A percentile compares a stretch with the other conserved stretches of the same genome.
These are phyloP conservation scores for Claviceps spartinae DNA, from an alignment of 2,329 filamentous ascomycete species.

Conservation along the genomic window DNA sequence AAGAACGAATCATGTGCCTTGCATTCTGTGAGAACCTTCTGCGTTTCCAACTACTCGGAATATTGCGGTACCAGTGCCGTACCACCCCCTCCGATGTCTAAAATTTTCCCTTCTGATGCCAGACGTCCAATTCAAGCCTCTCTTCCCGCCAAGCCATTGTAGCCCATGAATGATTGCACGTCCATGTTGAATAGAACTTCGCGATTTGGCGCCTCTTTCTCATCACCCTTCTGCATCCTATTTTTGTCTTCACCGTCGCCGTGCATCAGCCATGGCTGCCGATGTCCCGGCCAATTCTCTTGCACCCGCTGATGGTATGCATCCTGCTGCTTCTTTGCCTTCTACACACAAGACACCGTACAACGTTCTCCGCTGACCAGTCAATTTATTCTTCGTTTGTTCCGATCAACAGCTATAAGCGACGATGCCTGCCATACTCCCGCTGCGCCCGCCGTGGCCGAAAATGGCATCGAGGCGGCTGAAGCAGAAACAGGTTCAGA, in stretches of 20 bases:
- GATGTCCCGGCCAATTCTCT: constrained; percentile 14
- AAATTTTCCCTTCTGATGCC: constrained; percentile 12
- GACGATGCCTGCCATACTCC: constrained; percentile 15
- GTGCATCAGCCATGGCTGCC: constrained; percentile 19
- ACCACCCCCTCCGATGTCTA: constrained; percentile 11
- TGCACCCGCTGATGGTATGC: constrained; percentile 12
- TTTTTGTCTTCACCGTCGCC: constrained; percentile 5
- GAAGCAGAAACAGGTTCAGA: constrained; percentile 21
- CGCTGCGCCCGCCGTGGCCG: constrained; percentile 14
- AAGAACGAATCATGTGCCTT: background rate
- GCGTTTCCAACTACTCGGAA: constrained; percentile 13
- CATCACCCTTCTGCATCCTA: constrained; percentile 10
- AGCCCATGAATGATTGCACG: constrained; percentile 10
- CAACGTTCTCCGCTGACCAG: background rate
- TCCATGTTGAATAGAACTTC: constrained; percentile 15
- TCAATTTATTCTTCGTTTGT: background rate
- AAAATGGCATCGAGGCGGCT: constrained; percentile 12
- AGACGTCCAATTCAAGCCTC: background rate
- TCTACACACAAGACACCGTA: background rate
- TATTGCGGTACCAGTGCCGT: constrained; percentile 17
- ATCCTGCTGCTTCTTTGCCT: background rate
- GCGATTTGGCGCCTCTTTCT: constrained; percentile 10
- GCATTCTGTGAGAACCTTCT: constrained; percentile 2
- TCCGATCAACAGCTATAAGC: constrained; percentile 10
- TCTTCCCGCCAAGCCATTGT: background rate